phyloP scores from a whole-genome alignment of 768 basidiomycete genomes.

The Suillus fuscotomentosus region DNA sequence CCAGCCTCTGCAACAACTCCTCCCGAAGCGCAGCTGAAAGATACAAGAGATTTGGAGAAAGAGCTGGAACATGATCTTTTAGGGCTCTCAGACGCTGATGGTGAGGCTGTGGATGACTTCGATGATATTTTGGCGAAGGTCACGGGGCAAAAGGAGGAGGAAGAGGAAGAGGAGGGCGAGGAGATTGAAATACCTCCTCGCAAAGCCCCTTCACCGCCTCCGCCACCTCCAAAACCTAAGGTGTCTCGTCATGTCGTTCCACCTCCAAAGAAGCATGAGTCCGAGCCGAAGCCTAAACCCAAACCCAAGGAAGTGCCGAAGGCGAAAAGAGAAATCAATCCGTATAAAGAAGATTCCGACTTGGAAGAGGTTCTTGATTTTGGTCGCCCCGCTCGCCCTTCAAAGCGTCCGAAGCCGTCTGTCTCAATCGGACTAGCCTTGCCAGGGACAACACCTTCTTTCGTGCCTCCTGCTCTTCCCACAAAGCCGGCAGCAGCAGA shows the following conservation, averaged over 20 bases:
- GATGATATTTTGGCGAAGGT: conserved; percentile 37
- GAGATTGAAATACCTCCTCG: conserved; percentile 19
- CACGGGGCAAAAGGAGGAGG: conserved; percentile 29
- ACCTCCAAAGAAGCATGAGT: conserved; percentile 22
- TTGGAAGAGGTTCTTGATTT: conserved; percentile 49
- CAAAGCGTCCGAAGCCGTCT: conserved; percentile 34
- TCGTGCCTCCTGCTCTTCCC: conserved; percentile 24
- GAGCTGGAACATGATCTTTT: conserved; percentile 26
- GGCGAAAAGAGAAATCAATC: conserved; percentile 20
- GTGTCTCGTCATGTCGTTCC: conserved; percentile 22
- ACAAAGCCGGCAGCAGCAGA: conserved; percentile 32
- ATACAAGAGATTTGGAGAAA: conserved; percentile 26
- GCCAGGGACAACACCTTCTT: conserved; percentile 31
- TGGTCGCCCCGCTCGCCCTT: conserved; percentile 40
- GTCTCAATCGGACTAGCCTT: conserved; percentile 37
- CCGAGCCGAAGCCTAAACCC: conserved; percentile 23
- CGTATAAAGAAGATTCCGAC: conserved; percentile 26
- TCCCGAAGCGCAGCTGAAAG: conserved; percentile 28
- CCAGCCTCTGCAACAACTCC: conserved; percentile 20
- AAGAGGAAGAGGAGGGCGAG: conserved; percentile 34
- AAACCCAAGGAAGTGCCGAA: conserved; percentile 24
- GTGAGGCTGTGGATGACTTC: conserved; percentile 44
- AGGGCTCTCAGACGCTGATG: conserved; percentile 35
- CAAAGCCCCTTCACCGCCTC: conserved; percentile 24
- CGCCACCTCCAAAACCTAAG: conserved; percentile 35